Conservation (phyloP, 192 early-diverging fungal species). For the Podila verticillata region DNA sequence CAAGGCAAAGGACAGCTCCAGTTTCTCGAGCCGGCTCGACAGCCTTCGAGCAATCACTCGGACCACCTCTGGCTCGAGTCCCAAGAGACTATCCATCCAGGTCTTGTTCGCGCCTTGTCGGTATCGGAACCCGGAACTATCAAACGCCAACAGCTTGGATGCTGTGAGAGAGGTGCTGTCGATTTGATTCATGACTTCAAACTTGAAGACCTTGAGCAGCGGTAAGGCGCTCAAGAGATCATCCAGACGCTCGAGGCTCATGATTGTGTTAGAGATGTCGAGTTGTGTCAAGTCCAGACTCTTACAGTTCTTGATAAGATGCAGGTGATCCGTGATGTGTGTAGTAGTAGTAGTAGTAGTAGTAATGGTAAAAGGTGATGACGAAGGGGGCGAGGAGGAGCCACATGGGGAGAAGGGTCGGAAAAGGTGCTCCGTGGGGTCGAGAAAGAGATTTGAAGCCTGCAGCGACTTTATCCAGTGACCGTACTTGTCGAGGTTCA, state of each 20-base stretch:
- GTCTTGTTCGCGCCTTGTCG: constrained; percentile 18
- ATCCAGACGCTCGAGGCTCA: constrained; percentile 40
- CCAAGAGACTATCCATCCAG: constrained; percentile 13
- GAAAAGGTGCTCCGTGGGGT: constrained; percentile 3
- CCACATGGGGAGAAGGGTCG: not conserved
- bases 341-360: no score
- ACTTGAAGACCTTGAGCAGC: constrained; percentile 36
- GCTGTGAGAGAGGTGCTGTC: not conserved
- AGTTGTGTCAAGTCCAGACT: constrained; percentile 21
- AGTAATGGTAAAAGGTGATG: not conserved
- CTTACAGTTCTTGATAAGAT: constrained; percentile 28
- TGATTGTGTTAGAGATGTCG: constrained; percentile 34
- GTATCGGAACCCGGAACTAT: not conserved
- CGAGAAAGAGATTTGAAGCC: constrained; percentile 24
- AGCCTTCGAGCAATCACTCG: constrained; percentile 27
- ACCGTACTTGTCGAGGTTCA: constrained; percentile 31
- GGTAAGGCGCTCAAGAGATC: constrained; percentile 28
- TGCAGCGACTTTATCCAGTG: constrained; percentile 36
- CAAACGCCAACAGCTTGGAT: not conserved
- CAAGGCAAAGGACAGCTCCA: constrained; percentile 26
- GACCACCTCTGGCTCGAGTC: constrained; percentile 33
- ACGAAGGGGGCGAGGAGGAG: not conserved
- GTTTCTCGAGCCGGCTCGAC: constrained; percentile 10
- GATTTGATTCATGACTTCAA: constrained; percentile 39
- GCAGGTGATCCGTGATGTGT: constrained; percentile 28